Conservation (phyloP, 169 alveolate species). For the Besnoitia besnoiti region DNA sequence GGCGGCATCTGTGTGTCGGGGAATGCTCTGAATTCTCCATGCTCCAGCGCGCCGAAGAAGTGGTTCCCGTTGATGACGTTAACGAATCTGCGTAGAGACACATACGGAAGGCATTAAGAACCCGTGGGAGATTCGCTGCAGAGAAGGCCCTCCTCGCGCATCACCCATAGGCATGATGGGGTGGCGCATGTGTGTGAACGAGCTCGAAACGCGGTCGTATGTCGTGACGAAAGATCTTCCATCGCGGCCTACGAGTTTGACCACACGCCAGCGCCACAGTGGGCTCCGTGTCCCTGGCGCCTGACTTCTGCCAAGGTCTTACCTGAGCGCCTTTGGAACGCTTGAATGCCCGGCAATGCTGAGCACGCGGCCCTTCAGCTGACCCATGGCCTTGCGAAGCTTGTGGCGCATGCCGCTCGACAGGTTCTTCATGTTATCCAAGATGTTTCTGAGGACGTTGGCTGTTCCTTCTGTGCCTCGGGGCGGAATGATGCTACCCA, state of each 20-base stretch:
- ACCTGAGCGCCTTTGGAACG: not conserved
- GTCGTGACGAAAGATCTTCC: no score
- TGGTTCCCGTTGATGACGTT: conserved; percentile 54
- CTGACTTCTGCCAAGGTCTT: no score
- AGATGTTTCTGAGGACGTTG: not conserved
- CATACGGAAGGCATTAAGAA: no score
- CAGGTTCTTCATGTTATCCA: not conserved
- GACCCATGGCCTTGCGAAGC: not conserved
- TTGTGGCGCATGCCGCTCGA: not conserved
- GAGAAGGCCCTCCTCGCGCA: no score
- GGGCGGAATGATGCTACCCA: conserved; percentile 8
- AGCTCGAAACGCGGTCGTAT: no score
- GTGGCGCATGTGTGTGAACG: no score
- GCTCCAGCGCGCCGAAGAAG: conserved; percentile 55
- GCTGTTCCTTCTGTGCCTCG: not conserved
- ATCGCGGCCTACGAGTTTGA: no score
- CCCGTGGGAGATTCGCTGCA: no score
- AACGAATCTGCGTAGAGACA: not conserved
- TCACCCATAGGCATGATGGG: no score
- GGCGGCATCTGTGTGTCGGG: conserved; percentile 40
- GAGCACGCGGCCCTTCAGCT: not conserved
- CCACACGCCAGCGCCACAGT: no score
- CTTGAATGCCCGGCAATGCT: not conserved
- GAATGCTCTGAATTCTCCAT: conserved; percentile 45
- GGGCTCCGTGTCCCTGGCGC: no score